phyloP scores from a whole-genome alignment of 257 asterid genomes.

The Solanum habrochaites region DNA sequence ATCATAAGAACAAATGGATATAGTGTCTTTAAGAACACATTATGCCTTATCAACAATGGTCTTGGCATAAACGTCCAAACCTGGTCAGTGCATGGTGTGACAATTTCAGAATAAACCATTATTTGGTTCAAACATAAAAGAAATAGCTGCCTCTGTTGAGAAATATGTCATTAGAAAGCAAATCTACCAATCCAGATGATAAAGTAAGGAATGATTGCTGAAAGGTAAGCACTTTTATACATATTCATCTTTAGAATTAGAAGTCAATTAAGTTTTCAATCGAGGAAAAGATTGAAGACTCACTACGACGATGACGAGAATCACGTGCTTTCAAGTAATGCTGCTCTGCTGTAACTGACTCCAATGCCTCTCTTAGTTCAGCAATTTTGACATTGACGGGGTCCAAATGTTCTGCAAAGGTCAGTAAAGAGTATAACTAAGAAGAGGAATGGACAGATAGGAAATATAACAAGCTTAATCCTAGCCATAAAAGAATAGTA shows the following conservation, averaged over 20 bases:
- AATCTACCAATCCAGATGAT: background rate
- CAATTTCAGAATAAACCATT: background rate
- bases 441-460: background rate
- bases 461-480: background rate
- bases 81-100: background rate
- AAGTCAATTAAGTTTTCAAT: background rate
- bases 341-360: constrained; percentile 71
- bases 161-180: background rate
- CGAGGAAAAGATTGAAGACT: constrained; percentile 5
- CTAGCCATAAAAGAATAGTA: background rate
- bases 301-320: constrained; percentile 72
- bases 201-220: background rate
- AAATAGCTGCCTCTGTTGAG: background rate
- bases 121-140: background rate
- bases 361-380: constrained; percentile 76
- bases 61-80: background rate
- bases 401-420: constrained; percentile 53
- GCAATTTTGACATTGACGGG: constrained; percentile 81
- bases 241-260: background rate
- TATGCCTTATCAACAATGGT: background rate
- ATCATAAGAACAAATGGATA: background rate
- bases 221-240: background rate
- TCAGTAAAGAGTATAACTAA: background rate
- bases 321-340: constrained; percentile 66
- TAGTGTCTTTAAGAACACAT: background rate